A percentile compares a stretch with the other conserved stretches of the same genome.
phyloP scores from a whole-genome alignment of 768 basidiomycete species.

The Kwoniella dejecticola region DNA sequence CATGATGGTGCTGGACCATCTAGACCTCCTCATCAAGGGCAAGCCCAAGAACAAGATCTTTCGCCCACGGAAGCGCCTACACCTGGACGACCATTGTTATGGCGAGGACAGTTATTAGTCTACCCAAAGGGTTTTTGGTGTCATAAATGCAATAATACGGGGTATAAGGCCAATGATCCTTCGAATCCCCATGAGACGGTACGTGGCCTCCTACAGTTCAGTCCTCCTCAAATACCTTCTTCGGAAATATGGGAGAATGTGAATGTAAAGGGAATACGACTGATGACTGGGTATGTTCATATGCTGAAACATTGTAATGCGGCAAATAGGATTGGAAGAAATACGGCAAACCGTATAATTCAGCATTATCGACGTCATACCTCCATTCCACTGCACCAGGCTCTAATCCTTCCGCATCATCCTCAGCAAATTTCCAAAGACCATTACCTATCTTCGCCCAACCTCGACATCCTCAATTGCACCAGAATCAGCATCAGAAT shows the following conservation, averaged over 20 bases:
- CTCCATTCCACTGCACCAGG: conserved; percentile 13
- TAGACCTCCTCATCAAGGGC: neutral
- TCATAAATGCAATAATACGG: conserved; percentile 47
- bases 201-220: too few relatives aligned
- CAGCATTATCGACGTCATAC: conserved; percentile 40
- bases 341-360: conserved; percentile 48
- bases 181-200: conserved; percentile 40
- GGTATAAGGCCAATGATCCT: conserved; percentile 46
- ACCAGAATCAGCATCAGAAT: conserved; percentile 13
- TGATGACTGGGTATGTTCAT: too few relatives aligned
- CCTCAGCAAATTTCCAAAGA: conserved; percentile 44
- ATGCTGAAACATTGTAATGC: too few relatives aligned
- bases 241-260: too few relatives aligned
- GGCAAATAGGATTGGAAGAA: conserved; percentile 50
- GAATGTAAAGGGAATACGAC: too few relatives aligned
- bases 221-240: too few relatives aligned
- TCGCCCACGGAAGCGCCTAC: conserved; percentile 42
- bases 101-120: conserved; percentile 38
- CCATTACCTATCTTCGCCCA: conserved; percentile 30
- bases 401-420: conserved; percentile 31
- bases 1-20: conserved; percentile 18
- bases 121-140: conserved; percentile 47
- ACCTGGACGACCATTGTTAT: conserved; percentile 44
- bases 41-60: conserved; percentile 17
- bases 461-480: too few relatives aligned